phyloP scores from a whole-genome alignment of 164 flowering plant species.

The grape (Vitis vinifera) region DNA sequence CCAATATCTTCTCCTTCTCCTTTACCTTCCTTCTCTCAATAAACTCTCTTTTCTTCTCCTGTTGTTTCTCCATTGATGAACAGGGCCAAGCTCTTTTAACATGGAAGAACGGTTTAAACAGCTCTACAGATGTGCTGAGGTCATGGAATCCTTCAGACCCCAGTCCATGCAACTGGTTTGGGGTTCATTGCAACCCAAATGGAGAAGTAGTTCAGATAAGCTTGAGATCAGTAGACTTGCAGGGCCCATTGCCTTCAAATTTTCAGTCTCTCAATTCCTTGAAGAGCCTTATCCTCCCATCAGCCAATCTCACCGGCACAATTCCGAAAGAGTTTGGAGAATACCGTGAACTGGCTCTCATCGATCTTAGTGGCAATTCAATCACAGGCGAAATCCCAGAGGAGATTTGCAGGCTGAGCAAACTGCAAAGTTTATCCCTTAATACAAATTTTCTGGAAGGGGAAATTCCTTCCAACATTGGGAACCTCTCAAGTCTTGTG shows the following conservation, averaged over 20 bases:
- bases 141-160: constrained; percentile 67
- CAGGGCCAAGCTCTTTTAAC: constrained; percentile 74
- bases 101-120: constrained; percentile 72
- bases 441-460: constrained; percentile 71
- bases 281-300: constrained; percentile 55
- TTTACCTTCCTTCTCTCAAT: constrained; percentile 33
- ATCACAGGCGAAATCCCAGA: constrained; percentile 73
- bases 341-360: constrained; percentile 35
- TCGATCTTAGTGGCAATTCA: constrained; percentile 76
- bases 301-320: constrained; percentile 70
- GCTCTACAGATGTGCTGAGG: constrained; percentile 38
- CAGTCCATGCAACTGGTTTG: constrained; percentile 77
- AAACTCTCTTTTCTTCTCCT: constrained; percentile 31
- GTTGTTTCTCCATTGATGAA: constrained; percentile 59
- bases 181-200: constrained; percentile 60
- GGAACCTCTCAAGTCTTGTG: constrained; percentile 59
- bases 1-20: constrained; percentile 26
- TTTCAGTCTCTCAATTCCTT: constrained; percentile 59
- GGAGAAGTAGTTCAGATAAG: constrained; percentile 48
- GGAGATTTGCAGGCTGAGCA: constrained; percentile 60
- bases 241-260: constrained; percentile 76
- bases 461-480: constrained; percentile 59
- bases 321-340: constrained; percentile 75
- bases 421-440: constrained; percentile 54
- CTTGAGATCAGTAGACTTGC: constrained; percentile 57